A percentile compares a stretch with the other conserved stretches of the same genome.
phyloP scores from a whole-genome alignment of 306 rosid genomes.

The Fragaria iinumae region DNA sequence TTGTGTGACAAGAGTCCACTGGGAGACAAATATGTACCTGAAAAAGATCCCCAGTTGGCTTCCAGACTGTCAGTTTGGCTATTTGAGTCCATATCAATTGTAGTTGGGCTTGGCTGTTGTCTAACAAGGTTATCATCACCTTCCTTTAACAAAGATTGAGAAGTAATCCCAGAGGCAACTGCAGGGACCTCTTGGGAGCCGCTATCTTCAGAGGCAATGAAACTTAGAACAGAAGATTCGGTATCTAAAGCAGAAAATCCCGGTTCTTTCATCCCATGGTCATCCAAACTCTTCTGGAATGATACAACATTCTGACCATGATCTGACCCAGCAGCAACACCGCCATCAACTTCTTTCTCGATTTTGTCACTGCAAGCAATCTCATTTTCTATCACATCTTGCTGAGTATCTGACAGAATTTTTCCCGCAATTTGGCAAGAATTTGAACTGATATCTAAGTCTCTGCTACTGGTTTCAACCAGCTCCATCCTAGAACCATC shows the following conservation, averaged over 20 bases:
- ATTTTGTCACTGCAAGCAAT: constrained; percentile 25
- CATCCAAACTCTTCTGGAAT: constrained; percentile 30
- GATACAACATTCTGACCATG: constrained; percentile 22
- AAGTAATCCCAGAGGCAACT: constrained; percentile 35
- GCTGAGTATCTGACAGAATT: constrained; percentile 16
- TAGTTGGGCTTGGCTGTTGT: constrained; percentile 34
- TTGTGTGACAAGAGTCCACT: neutral
- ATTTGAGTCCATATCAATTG: constrained; percentile 50
- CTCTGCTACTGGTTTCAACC: constrained; percentile 28
- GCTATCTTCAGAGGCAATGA: constrained; percentile 29
- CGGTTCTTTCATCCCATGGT: constrained; percentile 27
- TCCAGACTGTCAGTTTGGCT: constrained; percentile 80
- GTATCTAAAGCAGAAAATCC: constrained; percentile 27
- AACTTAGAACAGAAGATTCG: constrained; percentile 35
- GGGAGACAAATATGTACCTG: constrained; percentile 51
- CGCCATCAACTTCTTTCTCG: constrained; percentile 28
- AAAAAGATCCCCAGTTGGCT: constrained; percentile 85
- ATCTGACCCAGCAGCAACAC: constrained; percentile 26
- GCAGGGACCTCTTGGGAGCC: constrained; percentile 28
- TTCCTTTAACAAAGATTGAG: constrained; percentile 41
- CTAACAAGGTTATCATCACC: constrained; percentile 28
- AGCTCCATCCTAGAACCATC: constrained; percentile 25
- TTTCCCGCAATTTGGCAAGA: constrained; percentile 15
- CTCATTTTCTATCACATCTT: constrained; percentile 29
- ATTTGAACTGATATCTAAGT: constrained; percentile 17